Evolutionary conservation across 139 green algal species (phyloP), one percentile per base, ranked within the genome.

Genomic region (Volvox reticuliferus): DNA sequence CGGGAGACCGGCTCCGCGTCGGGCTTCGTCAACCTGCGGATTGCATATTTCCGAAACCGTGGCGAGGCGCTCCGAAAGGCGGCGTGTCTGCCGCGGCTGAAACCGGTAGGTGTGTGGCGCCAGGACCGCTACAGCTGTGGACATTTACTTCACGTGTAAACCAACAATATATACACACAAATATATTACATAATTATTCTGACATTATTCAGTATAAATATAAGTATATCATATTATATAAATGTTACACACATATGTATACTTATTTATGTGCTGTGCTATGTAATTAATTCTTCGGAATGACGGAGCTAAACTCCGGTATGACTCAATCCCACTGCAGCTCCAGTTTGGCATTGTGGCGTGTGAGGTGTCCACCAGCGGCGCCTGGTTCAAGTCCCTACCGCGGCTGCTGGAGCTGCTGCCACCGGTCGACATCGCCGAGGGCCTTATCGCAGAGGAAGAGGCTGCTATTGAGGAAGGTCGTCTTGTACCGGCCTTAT

Each of bases 301-400:
- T 55, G 9, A 14, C 44, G 44, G 44, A 55, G 9, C 44, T 55
- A 9, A 55, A 55, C 5, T 9, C 44, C 44, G 44, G 44, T 55
- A 55, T 9, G 44, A 55, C 44, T 33, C 77, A 19, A 37, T 82
- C n/a, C 1, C 36, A 19, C 61, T 30, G 50, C 91, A 91, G 78
- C 91, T 92, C 35, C 63, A 87, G 30, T 89, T 85, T 61, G 91
- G 91, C 68, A 83, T 88, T 16, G 87, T 86, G 63, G 68, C 79
- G 30, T 76, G 92, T 30, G 91, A 93, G 80, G 90, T 89, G 32
- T 88, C 73, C 69, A 91, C 88, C 35, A 83, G 68, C 71, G 91
- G 91, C 55, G 79, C 83, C 61, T 93, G 90, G 76, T 93, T 90
- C 87, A 90, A 90, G 73, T 33, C 19, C 35, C 86, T 90, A 22